phyloP scores from a whole-genome alignment of 2,329 filamentous ascomycete species.

The Pseudogymnoascus sp. region DNA sequence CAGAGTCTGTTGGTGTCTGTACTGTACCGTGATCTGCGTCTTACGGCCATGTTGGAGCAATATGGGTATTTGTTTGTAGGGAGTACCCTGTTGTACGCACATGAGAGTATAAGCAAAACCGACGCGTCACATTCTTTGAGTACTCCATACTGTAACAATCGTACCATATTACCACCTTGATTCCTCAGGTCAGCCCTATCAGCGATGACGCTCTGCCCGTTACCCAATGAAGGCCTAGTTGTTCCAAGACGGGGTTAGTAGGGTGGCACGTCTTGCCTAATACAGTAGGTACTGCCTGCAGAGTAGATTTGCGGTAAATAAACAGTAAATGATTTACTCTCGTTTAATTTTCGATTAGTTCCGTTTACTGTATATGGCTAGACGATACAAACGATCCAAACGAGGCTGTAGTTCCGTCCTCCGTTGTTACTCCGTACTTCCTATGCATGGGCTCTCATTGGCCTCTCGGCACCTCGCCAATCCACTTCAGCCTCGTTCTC shows the following conservation, averaged over 20 bases:
- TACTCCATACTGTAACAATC: no score
- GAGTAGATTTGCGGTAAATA: neutral
- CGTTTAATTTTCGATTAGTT: neutral
- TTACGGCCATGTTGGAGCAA: neutral
- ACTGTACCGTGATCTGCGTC: neutral
- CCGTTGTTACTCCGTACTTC: neutral
- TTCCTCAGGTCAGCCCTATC: neutral
- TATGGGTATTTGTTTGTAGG: neutral
- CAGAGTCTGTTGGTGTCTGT: neutral
- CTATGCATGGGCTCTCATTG: neutral
- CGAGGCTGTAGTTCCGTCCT: neutral
- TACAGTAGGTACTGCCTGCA: neutral
- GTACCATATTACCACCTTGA: neutral
- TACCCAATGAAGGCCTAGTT: neutral
- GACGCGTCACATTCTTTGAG: neutral
- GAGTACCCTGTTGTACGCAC: neutral
- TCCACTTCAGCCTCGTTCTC: conserved; percentile 3
- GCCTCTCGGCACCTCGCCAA: neutral
- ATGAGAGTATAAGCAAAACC: neutral
- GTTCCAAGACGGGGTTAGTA: neutral
- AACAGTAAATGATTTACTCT: neutral
- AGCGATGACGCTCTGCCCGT: neutral
- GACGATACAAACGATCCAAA: neutral
- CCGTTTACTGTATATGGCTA: neutral
- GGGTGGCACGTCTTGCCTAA: neutral